A percentile compares a stretch with the other conserved stretches of the same genome.
These are phyloP conservation scores for Aspergillus pseudoterreus DNA, from an alignment of 2,329 filamentous ascomycete species.

Conservation along the genomic window DNA sequence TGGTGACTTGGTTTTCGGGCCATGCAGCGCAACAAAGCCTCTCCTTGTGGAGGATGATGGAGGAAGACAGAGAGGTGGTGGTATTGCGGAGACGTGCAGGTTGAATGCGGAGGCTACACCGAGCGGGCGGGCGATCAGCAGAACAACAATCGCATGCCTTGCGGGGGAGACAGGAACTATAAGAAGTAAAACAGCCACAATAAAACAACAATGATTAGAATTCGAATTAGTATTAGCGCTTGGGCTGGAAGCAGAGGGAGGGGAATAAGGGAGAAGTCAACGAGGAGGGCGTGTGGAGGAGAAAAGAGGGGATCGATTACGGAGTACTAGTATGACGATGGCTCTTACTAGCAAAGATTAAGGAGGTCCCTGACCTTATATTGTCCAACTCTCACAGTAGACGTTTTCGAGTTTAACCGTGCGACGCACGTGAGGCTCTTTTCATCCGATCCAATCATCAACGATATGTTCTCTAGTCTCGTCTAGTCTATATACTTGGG, in stretches of 20 bases:
- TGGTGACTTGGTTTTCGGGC: slow-evolving; percentile 64
- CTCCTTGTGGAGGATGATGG: slow-evolving; percentile 14
- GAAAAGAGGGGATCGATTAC: background rate
- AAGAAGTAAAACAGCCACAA: background rate
- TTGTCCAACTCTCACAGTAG: too few relatives aligned
- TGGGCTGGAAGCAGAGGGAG: background rate
- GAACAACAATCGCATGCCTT: slow-evolving; percentile 5
- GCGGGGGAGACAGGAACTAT: background rate
- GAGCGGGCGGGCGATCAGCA: slow-evolving; percentile 15
- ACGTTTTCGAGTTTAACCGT: too few relatives aligned
- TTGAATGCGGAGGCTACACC: slow-evolving; percentile 17
- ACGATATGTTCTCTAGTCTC: background rate
- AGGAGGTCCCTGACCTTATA: too few relatives aligned
- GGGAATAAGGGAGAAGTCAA: slow-evolving; percentile 6
- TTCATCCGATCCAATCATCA: too few relatives aligned
- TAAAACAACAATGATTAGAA: background rate
- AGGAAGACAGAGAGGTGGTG: slow-evolving; percentile 17
- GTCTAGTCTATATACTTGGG: slow-evolving; percentile 3
- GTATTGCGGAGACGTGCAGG: slow-evolving; percentile 3
- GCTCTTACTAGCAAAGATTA: background rate
- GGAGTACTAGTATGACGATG: background rate
- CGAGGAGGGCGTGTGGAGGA: background rate
- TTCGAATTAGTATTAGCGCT: background rate
- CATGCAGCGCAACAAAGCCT: slow-evolving; percentile 43
- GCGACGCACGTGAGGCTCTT: too few relatives aligned